phyloP scores from a whole-genome alignment of 2,329 filamentous ascomycete genomes.

The Metarhizium humberi region DNA sequence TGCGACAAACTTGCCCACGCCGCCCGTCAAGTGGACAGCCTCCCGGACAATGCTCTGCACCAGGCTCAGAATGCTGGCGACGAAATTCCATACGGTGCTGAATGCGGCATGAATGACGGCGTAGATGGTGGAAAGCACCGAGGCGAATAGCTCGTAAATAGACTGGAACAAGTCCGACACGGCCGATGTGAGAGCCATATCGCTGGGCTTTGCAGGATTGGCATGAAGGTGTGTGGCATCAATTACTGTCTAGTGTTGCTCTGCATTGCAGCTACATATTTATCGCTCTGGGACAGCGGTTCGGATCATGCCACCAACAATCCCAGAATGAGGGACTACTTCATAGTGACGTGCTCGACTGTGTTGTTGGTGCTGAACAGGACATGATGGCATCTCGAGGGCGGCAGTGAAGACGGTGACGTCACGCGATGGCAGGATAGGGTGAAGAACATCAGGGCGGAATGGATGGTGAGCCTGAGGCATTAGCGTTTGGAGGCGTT shows the following conservation, averaged over 20 bases:
- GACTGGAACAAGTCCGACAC: slow-evolving; percentile 29
- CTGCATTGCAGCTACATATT: not conserved
- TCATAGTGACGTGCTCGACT: not conserved
- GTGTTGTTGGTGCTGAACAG: not conserved
- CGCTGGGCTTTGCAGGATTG: no score
- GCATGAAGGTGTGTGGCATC: no score
- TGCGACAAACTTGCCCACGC: slow-evolving; percentile 28
- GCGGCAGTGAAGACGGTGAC: not conserved
- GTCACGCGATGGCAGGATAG: not conserved
- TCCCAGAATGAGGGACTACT: not conserved
- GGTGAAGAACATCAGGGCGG: no score
- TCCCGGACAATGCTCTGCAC: slow-evolving; percentile 25
- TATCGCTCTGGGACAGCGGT: not conserved
- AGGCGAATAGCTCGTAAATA: slow-evolving; percentile 31
- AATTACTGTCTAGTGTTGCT: not conserved
- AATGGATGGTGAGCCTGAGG: no score
- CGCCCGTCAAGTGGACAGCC: slow-evolving; percentile 26
- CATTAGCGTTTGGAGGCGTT: not conserved
- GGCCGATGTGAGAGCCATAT: slow-evolving; percentile 26
- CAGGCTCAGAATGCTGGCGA: slow-evolving; percentile 27
- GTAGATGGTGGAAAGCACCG: slow-evolving; percentile 25
- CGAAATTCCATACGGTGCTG: slow-evolving; percentile 23
- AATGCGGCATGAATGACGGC: slow-evolving; percentile 24
- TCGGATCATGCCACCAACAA: not conserved
- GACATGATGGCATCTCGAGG: no score